Percentiles rank a stretch among this genome's conserved stretches.
These are phyloP conservation scores for Kwoniella botswanensis DNA, from an alignment of 768 basidiomycete species.

Conservation along the genomic window DNA sequence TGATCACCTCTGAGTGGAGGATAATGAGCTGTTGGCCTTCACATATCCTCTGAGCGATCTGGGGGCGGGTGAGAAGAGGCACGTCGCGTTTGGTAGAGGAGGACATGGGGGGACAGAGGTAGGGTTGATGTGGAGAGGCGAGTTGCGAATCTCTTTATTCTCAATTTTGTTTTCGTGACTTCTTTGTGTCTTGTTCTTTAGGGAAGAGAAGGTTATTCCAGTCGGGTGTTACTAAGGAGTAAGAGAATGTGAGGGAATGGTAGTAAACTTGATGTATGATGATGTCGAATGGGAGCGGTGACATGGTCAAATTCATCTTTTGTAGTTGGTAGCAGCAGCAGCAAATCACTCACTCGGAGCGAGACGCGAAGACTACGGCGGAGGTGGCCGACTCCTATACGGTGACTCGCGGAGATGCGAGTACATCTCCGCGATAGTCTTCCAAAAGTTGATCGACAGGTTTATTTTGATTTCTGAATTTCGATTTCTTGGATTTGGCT, in stretches of 20 bases:
- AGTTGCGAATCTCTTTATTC: not conserved
- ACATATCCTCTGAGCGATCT: conserved; percentile 72
- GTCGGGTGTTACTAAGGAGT: too few species aligned
- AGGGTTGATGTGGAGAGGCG: not conserved
- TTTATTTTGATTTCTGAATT: not conserved
- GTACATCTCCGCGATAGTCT: not conserved
- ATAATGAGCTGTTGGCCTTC: conserved; percentile 77
- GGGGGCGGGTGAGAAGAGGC: conserved; percentile 6
- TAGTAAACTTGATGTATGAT: too few species aligned
- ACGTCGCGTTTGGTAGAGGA: not conserved
- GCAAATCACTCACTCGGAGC: not conserved
- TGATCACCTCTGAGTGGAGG: conserved; percentile 65
- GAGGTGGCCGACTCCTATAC: not conserved
- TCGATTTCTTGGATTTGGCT: not conserved
- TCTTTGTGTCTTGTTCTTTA: too few species aligned
- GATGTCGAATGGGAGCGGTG: too few species aligned
- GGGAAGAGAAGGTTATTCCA: too few species aligned
- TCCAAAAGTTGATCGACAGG: not conserved
- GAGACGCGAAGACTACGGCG: not conserved
- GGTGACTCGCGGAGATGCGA: not conserved
- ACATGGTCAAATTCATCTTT: not conserved
- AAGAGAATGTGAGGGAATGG: too few species aligned
- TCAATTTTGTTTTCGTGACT: not conserved
- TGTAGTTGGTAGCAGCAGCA: not conserved
- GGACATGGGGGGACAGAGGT: not conserved